These are phyloP conservation scores for Melanopsichium pennsylvanicum DNA, from an alignment of 1,284 basidiomycete species.

Conservation along the genomic window DNA sequence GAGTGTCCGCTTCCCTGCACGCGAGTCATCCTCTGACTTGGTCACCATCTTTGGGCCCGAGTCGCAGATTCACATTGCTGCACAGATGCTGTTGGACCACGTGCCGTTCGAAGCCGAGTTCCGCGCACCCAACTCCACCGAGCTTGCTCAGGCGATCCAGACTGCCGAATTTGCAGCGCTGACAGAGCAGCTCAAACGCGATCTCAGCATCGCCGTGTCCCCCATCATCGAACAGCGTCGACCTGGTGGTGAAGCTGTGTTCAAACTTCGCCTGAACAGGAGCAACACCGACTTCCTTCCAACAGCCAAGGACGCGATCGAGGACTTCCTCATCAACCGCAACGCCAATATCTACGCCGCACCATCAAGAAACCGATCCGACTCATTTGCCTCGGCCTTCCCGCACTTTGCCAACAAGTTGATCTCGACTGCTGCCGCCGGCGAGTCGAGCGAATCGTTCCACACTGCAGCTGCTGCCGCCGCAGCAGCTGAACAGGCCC, in stretches of 20 bases:
- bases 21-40: constrained; percentile 88
- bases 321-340: constrained; percentile 86
- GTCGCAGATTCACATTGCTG: constrained; percentile 93
- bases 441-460: constrained; percentile 58
- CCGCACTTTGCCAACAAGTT: constrained; percentile 97
- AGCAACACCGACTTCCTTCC: constrained; percentile 79
- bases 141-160: constrained; percentile 77
- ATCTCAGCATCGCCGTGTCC: constrained; percentile 86
- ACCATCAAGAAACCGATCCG: constrained; percentile 71
- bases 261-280: constrained; percentile 93
- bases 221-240: constrained; percentile 70
- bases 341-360: constrained; percentile 70
- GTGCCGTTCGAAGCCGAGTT: constrained; percentile 97
- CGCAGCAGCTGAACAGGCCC: constrained; percentile 61
- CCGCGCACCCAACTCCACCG: constrained; percentile 80
- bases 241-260: constrained; percentile 74
- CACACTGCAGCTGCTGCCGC: constrained; percentile 38
- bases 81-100: constrained; percentile 91
- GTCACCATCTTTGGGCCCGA: constrained; percentile 95
- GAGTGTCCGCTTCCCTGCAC: constrained; percentile 90
- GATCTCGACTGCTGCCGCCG: constrained; percentile 49
- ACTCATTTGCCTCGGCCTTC: constrained; percentile 93
- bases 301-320: constrained; percentile 87
- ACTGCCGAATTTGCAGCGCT: constrained; percentile 83
- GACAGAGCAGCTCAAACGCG: constrained; percentile 87